These are phyloP conservation scores for Chrysoporthe austroafricana DNA, from an alignment of 2,329 filamentous ascomycete genomes.

Conservation along the genomic window DNA sequence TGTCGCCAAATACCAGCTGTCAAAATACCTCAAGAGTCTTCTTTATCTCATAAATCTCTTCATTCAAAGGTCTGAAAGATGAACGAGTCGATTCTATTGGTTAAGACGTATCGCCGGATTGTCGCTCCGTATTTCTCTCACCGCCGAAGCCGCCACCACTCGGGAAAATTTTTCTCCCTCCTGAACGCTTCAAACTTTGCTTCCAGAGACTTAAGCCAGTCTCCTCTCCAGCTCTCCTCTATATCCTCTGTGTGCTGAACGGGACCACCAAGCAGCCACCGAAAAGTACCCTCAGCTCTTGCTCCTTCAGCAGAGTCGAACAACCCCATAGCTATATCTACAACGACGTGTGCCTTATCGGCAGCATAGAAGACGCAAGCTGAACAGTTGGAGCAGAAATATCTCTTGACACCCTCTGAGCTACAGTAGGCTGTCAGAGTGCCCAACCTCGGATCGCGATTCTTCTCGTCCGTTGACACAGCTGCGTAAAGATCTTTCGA, in stretches of 20 bases:
- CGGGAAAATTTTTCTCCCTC: conserved; percentile 28
- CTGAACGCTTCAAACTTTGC: conserved; percentile 43
- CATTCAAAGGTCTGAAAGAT: background rate
- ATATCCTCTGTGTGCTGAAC: conserved; percentile 40
- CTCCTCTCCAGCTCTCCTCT: conserved; percentile 46
- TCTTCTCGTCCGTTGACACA: conserved; percentile 31
- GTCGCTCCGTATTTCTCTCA: background rate
- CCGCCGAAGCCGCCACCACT: conserved; percentile 10
- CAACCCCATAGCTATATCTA: conserved; percentile 51
- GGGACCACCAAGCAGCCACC: conserved; percentile 46
- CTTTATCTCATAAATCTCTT: background rate
- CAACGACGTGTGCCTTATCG: conserved; percentile 42
- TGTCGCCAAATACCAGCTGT: background rate
- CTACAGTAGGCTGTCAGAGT: conserved; percentile 49
- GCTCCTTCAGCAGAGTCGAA: conserved; percentile 49
- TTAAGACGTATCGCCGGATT: background rate
- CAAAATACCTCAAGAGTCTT: background rate
- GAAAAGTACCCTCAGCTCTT: conserved; percentile 48
- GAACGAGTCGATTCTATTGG: background rate
- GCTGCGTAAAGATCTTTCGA: conserved; percentile 40
- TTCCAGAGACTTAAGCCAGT: conserved; percentile 37
- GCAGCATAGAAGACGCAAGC: conserved; percentile 50
- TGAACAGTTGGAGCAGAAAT: conserved; percentile 53
- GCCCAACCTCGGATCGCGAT: conserved; percentile 43
- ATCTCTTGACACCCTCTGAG: conserved; percentile 49